These are phyloP conservation scores for Cystobasidium slooffiae DNA, from an alignment of 1,284 basidiomycete species.

Conservation along the genomic window DNA sequence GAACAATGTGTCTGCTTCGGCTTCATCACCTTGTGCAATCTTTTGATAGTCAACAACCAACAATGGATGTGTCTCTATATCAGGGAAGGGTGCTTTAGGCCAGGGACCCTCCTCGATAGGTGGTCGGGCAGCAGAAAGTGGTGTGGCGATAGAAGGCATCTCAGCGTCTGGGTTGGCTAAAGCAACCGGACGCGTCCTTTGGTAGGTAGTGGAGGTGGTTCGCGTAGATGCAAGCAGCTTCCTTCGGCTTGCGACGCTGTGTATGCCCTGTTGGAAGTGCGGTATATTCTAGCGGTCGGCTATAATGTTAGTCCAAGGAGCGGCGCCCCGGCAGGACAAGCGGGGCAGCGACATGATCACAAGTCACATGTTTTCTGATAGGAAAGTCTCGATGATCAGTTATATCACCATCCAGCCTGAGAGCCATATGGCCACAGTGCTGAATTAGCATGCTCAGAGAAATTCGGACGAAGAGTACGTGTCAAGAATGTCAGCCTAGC, in stretches of 20 bases:
- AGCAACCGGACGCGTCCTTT: too few species aligned
- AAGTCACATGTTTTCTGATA: too few species aligned
- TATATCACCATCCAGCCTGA: too few species aligned
- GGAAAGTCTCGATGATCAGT: too few species aligned
- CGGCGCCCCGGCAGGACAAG: neutral
- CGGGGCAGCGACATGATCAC: too few species aligned
- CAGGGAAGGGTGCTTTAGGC: constrained; percentile 60
- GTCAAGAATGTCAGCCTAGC: too few species aligned
- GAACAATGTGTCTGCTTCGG: constrained; percentile 47
- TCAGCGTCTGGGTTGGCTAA: neutral
- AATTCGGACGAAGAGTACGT: too few species aligned
- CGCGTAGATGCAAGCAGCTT: too few species aligned
- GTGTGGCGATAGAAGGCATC: constrained; percentile 2
- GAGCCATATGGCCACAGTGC: too few species aligned
- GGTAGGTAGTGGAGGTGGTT: too few species aligned
- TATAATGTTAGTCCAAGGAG: neutral
- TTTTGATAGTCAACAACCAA: constrained; percentile 63
- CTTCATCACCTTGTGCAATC: constrained; percentile 54
- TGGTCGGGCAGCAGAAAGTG: neutral
- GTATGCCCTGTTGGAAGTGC: neutral
- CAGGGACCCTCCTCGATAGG: constrained; percentile 4
- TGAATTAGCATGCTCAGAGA: too few species aligned
- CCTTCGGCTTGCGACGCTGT: neutral
- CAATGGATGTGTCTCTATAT: constrained; percentile 63
- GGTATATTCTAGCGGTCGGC: neutral